Evolutionary conservation across 192 early-diverging fungal genomes (phyloP).

Genomic region (Allomyces macrogynus): DNA sequence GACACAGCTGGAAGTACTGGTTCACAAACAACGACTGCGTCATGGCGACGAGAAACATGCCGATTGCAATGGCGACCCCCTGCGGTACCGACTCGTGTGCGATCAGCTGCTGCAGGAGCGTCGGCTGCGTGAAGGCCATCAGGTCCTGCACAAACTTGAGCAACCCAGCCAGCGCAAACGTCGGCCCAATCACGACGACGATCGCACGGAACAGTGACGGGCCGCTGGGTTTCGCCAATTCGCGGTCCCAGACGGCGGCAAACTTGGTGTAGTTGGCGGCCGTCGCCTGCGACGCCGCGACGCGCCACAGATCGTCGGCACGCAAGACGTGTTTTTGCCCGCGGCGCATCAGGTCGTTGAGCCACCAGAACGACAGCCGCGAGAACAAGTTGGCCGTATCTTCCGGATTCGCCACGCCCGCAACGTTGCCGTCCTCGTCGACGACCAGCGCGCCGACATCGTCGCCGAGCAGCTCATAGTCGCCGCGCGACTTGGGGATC

Average conservation of each 20-base stretch:
- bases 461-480: conserved; percentile 11
- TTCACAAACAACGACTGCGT: conserved; percentile 62
- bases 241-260: conserved; percentile 41
- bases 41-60: conserved; percentile 56
- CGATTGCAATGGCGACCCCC: conserved; percentile 60
- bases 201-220: conserved; percentile 51
- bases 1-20: conserved; percentile 72
- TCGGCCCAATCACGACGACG: conserved; percentile 33
- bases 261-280: conserved; percentile 36
- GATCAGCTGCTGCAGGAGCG: conserved; percentile 51
- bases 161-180: conserved; percentile 48
- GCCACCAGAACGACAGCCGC: conserved; percentile 68
- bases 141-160: conserved; percentile 62
- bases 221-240: conserved; percentile 18
- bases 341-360: conserved; percentile 61
- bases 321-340: conserved; percentile 53
- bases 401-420: conserved; percentile 28
- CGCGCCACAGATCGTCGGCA: conserved; percentile 50
- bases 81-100: conserved; percentile 33
- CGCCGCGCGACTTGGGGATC: conserved; percentile 12
- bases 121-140: conserved; percentile 56
- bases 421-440: conserved; percentile 11
- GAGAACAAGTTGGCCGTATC: conserved; percentile 66
- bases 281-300: conserved; percentile 37
- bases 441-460: conserved; percentile 12